Evolutionary conservation across 1,284 basidiomycete species (phyloP), one percentile per base, ranked within the genome.

Genomic region (Tylopilus sp.): DNA sequence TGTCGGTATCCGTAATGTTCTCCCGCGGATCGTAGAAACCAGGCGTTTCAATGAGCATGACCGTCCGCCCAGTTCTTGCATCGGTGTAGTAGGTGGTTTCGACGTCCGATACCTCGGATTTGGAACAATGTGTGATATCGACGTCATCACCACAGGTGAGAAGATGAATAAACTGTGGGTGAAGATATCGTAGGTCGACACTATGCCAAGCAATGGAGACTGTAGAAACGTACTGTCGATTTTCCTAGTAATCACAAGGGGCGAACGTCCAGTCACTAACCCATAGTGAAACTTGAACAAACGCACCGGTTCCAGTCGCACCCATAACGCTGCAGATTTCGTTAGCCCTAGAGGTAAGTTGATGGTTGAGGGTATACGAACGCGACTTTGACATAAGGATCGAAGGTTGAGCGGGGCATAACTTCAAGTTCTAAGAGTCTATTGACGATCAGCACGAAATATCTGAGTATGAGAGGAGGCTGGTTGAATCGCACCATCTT

Each of bases 41-140:
- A 8, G 76, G 76, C 4, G 74, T 77, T 32, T 77, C 76, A 51
- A 78, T 61, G 6, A 77, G 69, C 24, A 70, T 67, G 61, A 78
- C 65, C 13, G 60, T 3, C 13, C 56, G 63, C n/a, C 70, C 64
- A 5, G 53, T 61, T 16, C 13, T 22, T 39, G 44, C 22, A 60
- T 66, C 65, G 22, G 18, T 22, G 13, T 64, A 66, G 41, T 29
- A 6, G 33, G 57, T 53, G 15, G 62, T 57, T 3, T 36, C 36
- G 39, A 66, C 53, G 1, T 52, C 54, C 39, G 41, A 57, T 6
- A 62, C 60, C n/a, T 60, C 62, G 6, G 64, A 64, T 4, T 56
- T 44, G 49, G 38, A 57, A 13, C 44, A 10, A 32, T 66, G 57
- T 19, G 58, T 54, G 16, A 64, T 49, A 22, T 29, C 47, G 24